phyloP scores from a whole-genome alignment of 345 rosid genomes.

The Leavenworthia alabamica region DNA sequence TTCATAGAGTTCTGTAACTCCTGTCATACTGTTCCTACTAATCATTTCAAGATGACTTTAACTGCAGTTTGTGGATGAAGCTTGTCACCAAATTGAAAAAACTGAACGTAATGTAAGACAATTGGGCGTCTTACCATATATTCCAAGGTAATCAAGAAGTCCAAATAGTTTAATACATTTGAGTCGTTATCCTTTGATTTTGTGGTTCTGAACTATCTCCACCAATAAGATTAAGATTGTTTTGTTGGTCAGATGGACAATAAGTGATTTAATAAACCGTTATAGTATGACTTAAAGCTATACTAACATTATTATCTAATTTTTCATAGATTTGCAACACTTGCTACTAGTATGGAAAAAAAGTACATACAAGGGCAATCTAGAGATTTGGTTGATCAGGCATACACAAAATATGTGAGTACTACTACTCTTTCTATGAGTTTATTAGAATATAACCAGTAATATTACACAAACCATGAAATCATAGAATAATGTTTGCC shows the following conservation, averaged over 20 bases:
- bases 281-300: neutral
- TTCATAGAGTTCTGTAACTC: neutral
- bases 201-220: too few relatives aligned
- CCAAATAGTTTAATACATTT: too few relatives aligned
- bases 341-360: slow-evolving; percentile 99
- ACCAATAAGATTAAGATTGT: too few relatives aligned
- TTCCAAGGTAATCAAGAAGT: slow-evolving; percentile 57
- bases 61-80: slow-evolving; percentile 93
- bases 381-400: slow-evolving; percentile 97
- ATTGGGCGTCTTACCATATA: slow-evolving; percentile 85
- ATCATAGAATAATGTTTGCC: neutral
- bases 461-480: neutral
- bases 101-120: slow-evolving; percentile 85
- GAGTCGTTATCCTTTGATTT: too few relatives aligned
- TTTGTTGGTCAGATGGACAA: too few relatives aligned
- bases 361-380: slow-evolving; percentile 97
- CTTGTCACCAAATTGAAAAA: slow-evolving; percentile 95
- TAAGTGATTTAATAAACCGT: too few relatives aligned
- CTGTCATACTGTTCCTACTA: slow-evolving; percentile 9
- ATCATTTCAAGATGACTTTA: slow-evolving; percentile 16
- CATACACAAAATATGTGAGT: slow-evolving; percentile 91
- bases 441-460: neutral
- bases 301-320: slow-evolving; percentile 7
- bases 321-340: slow-evolving; percentile 75
- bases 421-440: neutral